phyloP scores from a whole-genome alignment of 176 grass and related monocot genomes.

The Bolboschoenus planiculmis region DNA sequence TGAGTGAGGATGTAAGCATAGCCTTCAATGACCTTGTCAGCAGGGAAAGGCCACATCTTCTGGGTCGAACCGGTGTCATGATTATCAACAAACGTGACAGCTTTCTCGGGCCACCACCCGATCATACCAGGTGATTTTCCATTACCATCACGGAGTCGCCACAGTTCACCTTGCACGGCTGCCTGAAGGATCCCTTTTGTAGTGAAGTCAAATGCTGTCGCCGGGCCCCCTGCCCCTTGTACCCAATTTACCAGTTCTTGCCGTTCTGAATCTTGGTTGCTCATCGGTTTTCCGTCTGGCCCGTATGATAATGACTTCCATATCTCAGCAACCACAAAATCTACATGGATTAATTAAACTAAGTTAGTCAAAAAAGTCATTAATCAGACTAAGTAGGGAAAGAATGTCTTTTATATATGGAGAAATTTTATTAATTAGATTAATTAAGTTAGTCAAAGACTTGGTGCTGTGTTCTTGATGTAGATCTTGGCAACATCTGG shows the following conservation, averaged over 20 bases:
- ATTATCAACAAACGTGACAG: slow-evolving; percentile 71
- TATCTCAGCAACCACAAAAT: slow-evolving; percentile 59
- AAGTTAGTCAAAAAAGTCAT: neutral
- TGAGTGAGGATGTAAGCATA: slow-evolving; percentile 85
- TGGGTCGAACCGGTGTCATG: slow-evolving; percentile 79
- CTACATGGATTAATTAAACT: neutral
- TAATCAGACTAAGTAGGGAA: neutral
- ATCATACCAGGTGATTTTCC: slow-evolving; percentile 70
- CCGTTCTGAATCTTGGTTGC: slow-evolving; percentile 45
- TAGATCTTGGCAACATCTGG: slow-evolving; percentile 36
- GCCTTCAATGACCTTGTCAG: slow-evolving; percentile 70
- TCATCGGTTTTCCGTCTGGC: slow-evolving; percentile 37
- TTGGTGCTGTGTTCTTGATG: slow-evolving; percentile 23
- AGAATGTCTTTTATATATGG: neutral
- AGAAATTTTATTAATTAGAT: neutral
- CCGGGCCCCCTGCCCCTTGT: slow-evolving; percentile 24
- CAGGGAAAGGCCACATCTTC: slow-evolving; percentile 59
- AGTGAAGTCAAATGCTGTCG: slow-evolving; percentile 65
- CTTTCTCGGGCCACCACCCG: slow-evolving; percentile 61
- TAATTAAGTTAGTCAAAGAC: neutral
- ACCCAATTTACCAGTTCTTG: slow-evolving; percentile 65
- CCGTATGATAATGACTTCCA: slow-evolving; percentile 51
- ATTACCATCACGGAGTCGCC: slow-evolving; percentile 38
- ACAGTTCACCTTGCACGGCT: slow-evolving; percentile 65
- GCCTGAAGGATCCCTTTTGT: slow-evolving; percentile 69